Evolutionary conservation across 805 yeast genomes (phyloP), one percentile per base, ranked within the genome.

Genomic region (Suhomyces xylopsoci): DNA sequence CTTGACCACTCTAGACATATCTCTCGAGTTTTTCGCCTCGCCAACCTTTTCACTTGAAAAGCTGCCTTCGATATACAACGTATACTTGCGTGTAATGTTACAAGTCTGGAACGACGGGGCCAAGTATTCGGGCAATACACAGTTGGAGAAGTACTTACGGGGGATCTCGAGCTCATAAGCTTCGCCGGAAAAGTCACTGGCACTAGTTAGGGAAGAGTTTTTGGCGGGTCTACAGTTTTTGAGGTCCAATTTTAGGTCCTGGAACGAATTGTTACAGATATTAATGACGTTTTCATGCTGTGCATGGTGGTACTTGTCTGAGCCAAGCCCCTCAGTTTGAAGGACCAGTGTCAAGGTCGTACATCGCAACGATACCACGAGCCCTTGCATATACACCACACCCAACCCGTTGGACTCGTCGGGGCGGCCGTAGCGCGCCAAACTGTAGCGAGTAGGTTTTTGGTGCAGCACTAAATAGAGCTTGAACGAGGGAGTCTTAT

Each of bases 91-190:
- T 9, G 69, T 61, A 20, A 85, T 73, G 59, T 83, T 84, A 59
- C 88, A 83, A 4, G 84, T 77, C 24, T 62, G 65, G 62, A 86
- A 85, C 17, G 80, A 65, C 2, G 89, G 88, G 2, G 83, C 68
- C 3, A 80, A 66, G 42, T 71, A 58, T 45, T 73, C 77, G 0
- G 87, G 85, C 15, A 81, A 55, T 2, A 68, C 62, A 43, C 81
- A 74, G 54, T 71, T 73, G 24, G 67, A 58, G 54, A 69, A 78
- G 51, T 73, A 62, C 45, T 67, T 60, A 20, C 55, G 55, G 0
- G 83, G 82, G 17, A 80, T 70, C 53, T 76, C 81, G n/a, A 78
- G 55, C 55, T 79, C 82, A 58, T 69, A 74, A 22, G 64, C 48
- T 6, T 53, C 51, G 5, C 54, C 56, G 10, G 48, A 47, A 7